Percentiles rank a stretch among this genome's conserved stretches.
Evolutionary conservation across 257 asterid species (phyloP).

Genomic region (Cordia subcordata): DNA sequence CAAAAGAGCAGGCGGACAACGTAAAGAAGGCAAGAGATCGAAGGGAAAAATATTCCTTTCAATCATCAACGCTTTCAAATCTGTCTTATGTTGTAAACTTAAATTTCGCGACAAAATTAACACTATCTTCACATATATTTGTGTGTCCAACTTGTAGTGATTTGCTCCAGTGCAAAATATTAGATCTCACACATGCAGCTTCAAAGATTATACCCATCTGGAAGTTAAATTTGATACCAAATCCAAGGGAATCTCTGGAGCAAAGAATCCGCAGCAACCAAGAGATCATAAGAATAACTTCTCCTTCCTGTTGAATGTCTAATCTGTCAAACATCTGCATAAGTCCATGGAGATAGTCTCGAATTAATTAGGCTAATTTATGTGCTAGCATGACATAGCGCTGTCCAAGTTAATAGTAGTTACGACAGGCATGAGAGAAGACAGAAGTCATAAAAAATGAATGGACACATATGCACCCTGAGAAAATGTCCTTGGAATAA

Average conservation of each 20-base stretch:
- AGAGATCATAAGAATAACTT: neutral
- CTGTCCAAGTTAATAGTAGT: neutral
- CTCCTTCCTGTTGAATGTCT: constrained; percentile 9
- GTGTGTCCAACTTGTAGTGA: neutral
- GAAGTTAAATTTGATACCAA: neutral
- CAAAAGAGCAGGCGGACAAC: neutral
- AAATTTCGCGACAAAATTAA: neutral
- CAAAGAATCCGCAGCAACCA: constrained; percentile 6
- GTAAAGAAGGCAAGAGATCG: neutral
- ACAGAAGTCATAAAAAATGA: no score
- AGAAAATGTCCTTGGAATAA: no score
- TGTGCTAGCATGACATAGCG: neutral
- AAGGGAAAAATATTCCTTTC: neutral
- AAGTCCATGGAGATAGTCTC: constrained; percentile 12
- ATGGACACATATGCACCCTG: no score
- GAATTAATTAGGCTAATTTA: neutral
- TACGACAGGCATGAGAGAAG: no score
- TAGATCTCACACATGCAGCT: neutral
- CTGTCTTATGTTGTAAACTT: neutral
- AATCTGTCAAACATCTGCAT: constrained; percentile 36
- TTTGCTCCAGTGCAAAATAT: neutral
- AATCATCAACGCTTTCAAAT: neutral
- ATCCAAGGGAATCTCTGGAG: neutral
- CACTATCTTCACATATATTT: neutral
- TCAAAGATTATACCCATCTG: neutral